A percentile compares a stretch with the other conserved stretches of the same genome.
Conservation (phyloP, 2,329 filamentous ascomycete species). For the Ophiostoma triangulosporum region DNA sequence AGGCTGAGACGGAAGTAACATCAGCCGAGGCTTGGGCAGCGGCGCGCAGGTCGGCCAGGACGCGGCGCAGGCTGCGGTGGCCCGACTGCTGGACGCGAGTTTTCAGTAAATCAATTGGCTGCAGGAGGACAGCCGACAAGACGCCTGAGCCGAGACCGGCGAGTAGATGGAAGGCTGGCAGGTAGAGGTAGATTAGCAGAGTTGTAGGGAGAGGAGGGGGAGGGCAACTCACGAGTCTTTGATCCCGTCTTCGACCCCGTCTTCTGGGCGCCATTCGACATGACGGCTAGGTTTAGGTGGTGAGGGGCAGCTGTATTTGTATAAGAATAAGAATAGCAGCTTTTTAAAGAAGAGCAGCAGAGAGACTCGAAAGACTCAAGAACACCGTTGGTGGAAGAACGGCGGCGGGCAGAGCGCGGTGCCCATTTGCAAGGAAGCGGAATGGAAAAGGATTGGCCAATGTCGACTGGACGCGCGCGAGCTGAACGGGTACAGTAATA, state of each 20-base stretch:
- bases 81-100: constrained; percentile 87
- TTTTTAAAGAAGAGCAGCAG: neutral
- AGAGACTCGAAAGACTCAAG: neutral
- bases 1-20: neutral
- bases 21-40: neutral
- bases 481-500: too few species aligned
- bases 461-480: too few species aligned
- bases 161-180: constrained; percentile 65
- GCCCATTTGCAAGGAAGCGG: constrained; percentile 9
- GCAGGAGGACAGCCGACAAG: constrained; percentile 76
- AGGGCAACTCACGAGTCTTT: constrained; percentile 20
- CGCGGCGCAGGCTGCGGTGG: constrained; percentile 51
- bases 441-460: neutral
- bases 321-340: neutral
- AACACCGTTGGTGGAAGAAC: constrained; percentile 6
- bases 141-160: constrained; percentile 82
- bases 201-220: neutral
- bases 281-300: constrained; percentile 11
- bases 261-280: constrained; percentile 23
- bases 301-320: neutral
- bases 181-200: neutral
- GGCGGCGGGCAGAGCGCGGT: neutral
- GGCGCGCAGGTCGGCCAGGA: constrained; percentile 55
- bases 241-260: constrained; percentile 20
- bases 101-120: constrained; percentile 92